Base-by-base conservation (phyloP, 2,329 filamentous ascomycete species). In the Diplocarpon mali region DNA sequence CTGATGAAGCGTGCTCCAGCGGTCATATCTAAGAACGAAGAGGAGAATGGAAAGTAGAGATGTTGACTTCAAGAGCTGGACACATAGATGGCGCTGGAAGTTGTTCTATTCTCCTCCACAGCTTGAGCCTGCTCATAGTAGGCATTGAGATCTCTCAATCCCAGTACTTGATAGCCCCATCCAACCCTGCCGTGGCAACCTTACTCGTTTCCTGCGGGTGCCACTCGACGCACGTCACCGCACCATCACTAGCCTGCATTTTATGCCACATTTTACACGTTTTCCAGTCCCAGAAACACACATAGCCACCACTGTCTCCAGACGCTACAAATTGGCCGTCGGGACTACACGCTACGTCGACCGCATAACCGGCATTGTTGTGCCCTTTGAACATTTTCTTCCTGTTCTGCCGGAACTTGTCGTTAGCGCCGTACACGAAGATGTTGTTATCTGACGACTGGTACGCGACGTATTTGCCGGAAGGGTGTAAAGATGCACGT, bases 241-340 rank as follows among this genome's bases (percentile, higher is more conserved):
- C 79, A 42, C 83, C 77, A 44, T 87, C 88, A 47, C 85, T 80
- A 17, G 87, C 89, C 66, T 84, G 78, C 53, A 98, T 78, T 73
- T 96, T 96, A 67, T 95, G 87, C 67, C 87, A 95, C 88, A 98
- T 90, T 69, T 95, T 96, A 65, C 90, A 94, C 32, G 88, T 95
- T 76, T 98, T 98, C 86, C 89, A 98, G 66, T 96, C 92, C 87
- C 89, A 98, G 68, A 96, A 95, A 66, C 85, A 94, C 38, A 95
- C 79, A 59, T 78, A 95, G 30, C 93, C 92, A 13, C 78, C 87
- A 41, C 79, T 85, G 64, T 98, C 92, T 50, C 92, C 92, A 14
- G 78, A 85, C 15, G 80, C 83, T 44, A 98, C 71, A 63, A 95
- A 94, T 61, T 94, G 87, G 0, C 92, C 92, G 62, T 96, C 92